These are phyloP conservation scores for Tuber indicum DNA, from an alignment of 495 filamentous ascomycete species.

Conservation along the genomic window DNA sequence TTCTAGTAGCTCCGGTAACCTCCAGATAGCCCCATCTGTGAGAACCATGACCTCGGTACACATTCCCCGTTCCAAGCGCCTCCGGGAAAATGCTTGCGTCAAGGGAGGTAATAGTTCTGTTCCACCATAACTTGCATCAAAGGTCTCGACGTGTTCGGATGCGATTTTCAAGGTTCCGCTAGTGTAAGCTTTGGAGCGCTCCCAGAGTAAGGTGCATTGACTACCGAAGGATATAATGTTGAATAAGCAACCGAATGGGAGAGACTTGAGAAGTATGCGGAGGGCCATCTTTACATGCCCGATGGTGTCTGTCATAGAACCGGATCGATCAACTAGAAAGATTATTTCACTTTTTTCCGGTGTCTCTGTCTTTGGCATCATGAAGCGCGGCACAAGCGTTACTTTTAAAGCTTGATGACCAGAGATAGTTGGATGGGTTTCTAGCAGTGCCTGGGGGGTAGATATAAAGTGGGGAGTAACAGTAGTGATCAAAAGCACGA, in stretches of 20 bases:
- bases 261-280: slow-evolving; percentile 58
- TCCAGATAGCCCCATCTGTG: slow-evolving; percentile 63
- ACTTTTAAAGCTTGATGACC: slow-evolving; percentile 60
- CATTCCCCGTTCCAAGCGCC: slow-evolving; percentile 43
- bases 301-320: slow-evolving; percentile 57
- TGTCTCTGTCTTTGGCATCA: slow-evolving; percentile 43
- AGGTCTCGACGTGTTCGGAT: slow-evolving; percentile 46
- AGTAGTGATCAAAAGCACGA: slow-evolving; percentile 52
- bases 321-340: slow-evolving; percentile 62
- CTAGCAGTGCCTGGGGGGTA: slow-evolving; percentile 57
- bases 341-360: slow-evolving; percentile 54
- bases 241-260: slow-evolving; percentile 62
- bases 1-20: slow-evolving; percentile 49
- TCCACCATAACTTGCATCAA: slow-evolving; percentile 54
- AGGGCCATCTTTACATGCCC: slow-evolving; percentile 52
- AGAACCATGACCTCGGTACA: slow-evolving; percentile 58
- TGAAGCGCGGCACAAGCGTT: slow-evolving; percentile 60
- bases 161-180: slow-evolving; percentile 50
- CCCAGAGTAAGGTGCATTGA: slow-evolving; percentile 52
- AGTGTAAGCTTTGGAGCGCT: slow-evolving; percentile 52
- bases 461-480: slow-evolving; percentile 46
- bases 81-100: slow-evolving; percentile 41
- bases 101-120: slow-evolving; percentile 57
- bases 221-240: slow-evolving; percentile 67
- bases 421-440: slow-evolving; percentile 55